Base-by-base conservation (phyloP, 352 stramenopile species). In the Discostella stelligera region DNA sequence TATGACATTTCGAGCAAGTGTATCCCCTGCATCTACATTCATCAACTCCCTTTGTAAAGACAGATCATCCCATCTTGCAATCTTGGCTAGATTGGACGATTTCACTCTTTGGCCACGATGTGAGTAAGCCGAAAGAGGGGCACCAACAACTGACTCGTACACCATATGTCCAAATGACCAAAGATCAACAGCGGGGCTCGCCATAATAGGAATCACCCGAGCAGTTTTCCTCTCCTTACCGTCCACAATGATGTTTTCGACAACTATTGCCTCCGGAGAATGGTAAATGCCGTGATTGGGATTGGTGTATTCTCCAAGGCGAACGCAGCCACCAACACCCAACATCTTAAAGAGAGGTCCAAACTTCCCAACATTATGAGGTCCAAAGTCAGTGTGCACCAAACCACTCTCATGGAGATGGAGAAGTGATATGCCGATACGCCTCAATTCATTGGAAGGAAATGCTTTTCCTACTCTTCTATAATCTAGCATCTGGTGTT, bases 291-390 rank as follows among this genome's bases (percentile, higher is more conserved):
- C 88, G 76, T 82, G 82, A 20, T 83, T 88, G 14, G 88, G 88
- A 68, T 93, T 68, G 13, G 82, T 93, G 9, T 64, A 50, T 39
- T 77, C 61, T 37, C 88, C 84, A 49, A 91, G 71, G 3, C 68
- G 75, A 39, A 91, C 74, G 73, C 81, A 87, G 58, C 85, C 86
- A 54, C 88, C 88, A 61, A 93, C 88, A 53, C 88, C 85, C 18
- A 93, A 66, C 11, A 93, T 62, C 56, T 93, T 93, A 76, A 85
- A 93, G 3, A 89, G 78, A 55, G 74, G 86, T 44, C 86, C 86
- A 67, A 93, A 93, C 53, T 93, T 93, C 2, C 88, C 88, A 72
- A 93, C 88, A 66, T 84, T 93, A 67, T 93, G 88, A 5, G 88
- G 89, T 25, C 88, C 88, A 79, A 93, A 93, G 75, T 93, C 88